Evolutionary conservation across 352 stramenopile genomes (phyloP).

Genomic region (Pythium dissimile): DNA sequence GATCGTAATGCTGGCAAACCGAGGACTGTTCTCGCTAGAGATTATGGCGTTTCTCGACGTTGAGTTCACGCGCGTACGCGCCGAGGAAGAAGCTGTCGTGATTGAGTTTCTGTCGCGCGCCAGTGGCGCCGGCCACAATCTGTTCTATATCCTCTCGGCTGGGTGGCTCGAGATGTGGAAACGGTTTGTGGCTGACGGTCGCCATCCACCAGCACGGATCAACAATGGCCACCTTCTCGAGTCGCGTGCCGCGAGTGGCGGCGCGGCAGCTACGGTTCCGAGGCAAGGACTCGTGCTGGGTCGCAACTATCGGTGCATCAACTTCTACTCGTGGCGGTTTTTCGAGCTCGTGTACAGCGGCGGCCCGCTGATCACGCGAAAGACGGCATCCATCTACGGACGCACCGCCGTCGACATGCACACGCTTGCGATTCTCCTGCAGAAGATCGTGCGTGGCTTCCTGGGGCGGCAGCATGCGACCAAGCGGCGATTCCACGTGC

Average conservation of each 20-base stretch:
- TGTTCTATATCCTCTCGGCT: constrained; percentile 37
- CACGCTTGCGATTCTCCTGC: constrained; percentile 32
- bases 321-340: constrained; percentile 50
- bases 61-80: constrained; percentile 39
- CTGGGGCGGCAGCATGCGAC: constrained; percentile 29
- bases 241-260: neutral
- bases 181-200: constrained; percentile 23
- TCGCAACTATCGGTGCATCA: constrained; percentile 57
- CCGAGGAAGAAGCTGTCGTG: constrained; percentile 58
- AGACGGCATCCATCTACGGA: constrained; percentile 42
- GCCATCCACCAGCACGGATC: constrained; percentile 24
- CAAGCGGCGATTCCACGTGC: constrained; percentile 17
- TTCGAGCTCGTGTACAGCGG: constrained; percentile 45
- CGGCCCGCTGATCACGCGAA: constrained; percentile 41
- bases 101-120: constrained; percentile 31
- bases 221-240: constrained; percentile 40
- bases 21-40: constrained; percentile 56
- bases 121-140: constrained; percentile 14
- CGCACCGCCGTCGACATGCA: constrained; percentile 29
- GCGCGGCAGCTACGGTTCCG: neutral
- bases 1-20: constrained; percentile 42
- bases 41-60: constrained; percentile 73
- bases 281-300: constrained; percentile 22
- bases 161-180: constrained; percentile 50
- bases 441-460: constrained; percentile 54